These are phyloP conservation scores for Erysiphe neolycopersici DNA, from an alignment of 2,329 filamentous ascomycete genomes.

Conservation along the genomic window DNA sequence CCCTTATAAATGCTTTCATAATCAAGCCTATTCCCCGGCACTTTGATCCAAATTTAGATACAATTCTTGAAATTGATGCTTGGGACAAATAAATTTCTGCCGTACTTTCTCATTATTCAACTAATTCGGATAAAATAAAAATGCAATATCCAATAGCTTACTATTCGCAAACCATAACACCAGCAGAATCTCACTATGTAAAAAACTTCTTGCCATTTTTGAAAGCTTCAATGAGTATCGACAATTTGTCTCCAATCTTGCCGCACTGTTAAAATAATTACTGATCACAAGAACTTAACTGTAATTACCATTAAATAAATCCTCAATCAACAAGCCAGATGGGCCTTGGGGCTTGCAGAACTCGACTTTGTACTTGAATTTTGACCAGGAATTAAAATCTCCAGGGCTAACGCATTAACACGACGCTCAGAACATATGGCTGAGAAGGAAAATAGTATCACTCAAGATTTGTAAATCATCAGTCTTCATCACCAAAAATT, in stretches of 20 bases:
- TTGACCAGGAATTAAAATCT: neutral
- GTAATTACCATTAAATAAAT: neutral
- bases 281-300: constrained; percentile 1
- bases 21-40: neutral
- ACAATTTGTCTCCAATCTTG: neutral
- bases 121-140: neutral
- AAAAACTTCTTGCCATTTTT: neutral
- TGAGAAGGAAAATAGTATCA: neutral
- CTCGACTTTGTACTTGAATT: neutral
- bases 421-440: neutral
- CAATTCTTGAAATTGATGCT: neutral
- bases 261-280: neutral
- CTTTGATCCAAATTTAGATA: neutral
- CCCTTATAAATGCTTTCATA: neutral
- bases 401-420: neutral
- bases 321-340: neutral
- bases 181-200: neutral
- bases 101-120: neutral
- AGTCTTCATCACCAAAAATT: too few relatives aligned
- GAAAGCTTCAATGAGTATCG: neutral
- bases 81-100: neutral
- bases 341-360: neutral
- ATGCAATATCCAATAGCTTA: neutral
- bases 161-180: neutral
- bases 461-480: neutral